These are phyloP conservation scores for Solanum pennellii DNA, from an alignment of 257 asterid genomes.

Conservation along the genomic window DNA sequence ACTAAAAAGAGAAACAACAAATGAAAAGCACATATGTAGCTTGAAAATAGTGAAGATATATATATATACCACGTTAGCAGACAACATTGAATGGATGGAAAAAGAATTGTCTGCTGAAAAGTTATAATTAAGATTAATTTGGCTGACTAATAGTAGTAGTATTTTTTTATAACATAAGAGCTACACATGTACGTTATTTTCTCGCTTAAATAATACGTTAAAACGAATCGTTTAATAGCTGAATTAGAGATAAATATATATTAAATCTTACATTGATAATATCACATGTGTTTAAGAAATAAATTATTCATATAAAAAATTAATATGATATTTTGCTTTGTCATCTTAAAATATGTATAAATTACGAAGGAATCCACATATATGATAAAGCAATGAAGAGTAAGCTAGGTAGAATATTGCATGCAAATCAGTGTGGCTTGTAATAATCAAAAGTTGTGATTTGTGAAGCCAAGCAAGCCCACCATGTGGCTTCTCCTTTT, in stretches of 20 bases:
- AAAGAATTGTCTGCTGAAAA: background rate
- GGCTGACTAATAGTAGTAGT: background rate
- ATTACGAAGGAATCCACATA: background rate
- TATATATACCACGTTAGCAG: background rate
- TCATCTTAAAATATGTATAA: too few relatives aligned
- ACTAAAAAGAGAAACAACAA: background rate
- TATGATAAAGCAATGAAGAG: background rate
- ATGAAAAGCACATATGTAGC: background rate
- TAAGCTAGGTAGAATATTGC: background rate
- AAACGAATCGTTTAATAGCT: background rate
- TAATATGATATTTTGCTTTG: background rate
- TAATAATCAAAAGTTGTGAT: background rate
- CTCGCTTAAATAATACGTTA: background rate
- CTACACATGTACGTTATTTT: background rate
- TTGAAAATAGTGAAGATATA: background rate
- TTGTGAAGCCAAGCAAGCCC: conserved; percentile 8
- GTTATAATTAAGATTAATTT: background rate
- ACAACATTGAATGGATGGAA: background rate
- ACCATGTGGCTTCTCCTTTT: conserved; percentile 3
- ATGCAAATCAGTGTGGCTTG: conserved; percentile 1
- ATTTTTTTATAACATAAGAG: background rate
- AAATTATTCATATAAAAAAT: too few relatives aligned
- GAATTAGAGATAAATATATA: background rate
- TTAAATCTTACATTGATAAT: too few relatives aligned
- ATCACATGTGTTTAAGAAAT: too few relatives aligned